Conservation (phyloP, 345 rosid genomes). For the Carallia pectinifolia region DNA sequence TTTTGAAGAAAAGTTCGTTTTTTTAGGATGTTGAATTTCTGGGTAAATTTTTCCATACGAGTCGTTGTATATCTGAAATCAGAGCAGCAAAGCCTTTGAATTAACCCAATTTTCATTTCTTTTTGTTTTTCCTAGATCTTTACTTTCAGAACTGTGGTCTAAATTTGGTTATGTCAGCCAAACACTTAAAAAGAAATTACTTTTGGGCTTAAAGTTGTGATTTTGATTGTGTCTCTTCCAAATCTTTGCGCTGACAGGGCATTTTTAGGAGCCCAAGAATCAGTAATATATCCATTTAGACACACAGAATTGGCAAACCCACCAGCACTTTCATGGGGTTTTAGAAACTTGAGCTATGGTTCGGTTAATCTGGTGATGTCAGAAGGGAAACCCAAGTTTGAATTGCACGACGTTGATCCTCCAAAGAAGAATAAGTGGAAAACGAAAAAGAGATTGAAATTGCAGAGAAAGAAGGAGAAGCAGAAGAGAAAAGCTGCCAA, state of each 20-base stretch:
- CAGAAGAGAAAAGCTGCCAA: slow-evolving; percentile 80
- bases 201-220: not conserved
- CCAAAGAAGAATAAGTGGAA: slow-evolving; percentile 84
- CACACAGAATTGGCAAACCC: slow-evolving; percentile 16
- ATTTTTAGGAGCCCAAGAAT: slow-evolving; percentile 1
- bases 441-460: slow-evolving; percentile 68
- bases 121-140: no score
- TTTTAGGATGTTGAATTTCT: no score
- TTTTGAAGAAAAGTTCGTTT: no score
- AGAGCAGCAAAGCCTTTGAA: no score
- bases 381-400: slow-evolving; percentile 88
- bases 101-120: no score
- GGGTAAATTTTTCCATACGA: no score
- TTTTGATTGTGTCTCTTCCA: not conserved
- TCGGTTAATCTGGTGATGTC: slow-evolving; percentile 71
- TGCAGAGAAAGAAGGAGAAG: slow-evolving; percentile 74
- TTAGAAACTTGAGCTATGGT: slow-evolving; percentile 59
- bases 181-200: no score
- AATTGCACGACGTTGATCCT: slow-evolving; percentile 64
- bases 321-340: slow-evolving; percentile 29
- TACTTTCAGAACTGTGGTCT: no score
- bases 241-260: slow-evolving; percentile 3
- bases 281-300: slow-evolving; percentile 16
- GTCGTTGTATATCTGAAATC: no score
- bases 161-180: no score